These are phyloP conservation scores for Aspergillus olivimuriae DNA, from an alignment of 495 filamentous ascomycete species.

Conservation along the genomic window DNA sequence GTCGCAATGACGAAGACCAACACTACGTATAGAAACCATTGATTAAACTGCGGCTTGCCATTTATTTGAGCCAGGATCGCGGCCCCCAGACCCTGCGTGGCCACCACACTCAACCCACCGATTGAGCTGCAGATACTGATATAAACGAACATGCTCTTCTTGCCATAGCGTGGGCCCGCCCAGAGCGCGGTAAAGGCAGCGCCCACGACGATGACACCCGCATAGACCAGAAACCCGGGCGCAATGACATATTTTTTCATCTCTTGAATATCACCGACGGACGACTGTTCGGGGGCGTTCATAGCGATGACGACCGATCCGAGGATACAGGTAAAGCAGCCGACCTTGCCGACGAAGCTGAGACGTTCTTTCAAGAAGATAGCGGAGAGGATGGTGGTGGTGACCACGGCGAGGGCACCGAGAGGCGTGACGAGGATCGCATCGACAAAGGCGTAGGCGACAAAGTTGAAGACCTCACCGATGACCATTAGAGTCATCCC, in stretches of 20 bases:
- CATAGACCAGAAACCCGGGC: slow-evolving; percentile 80
- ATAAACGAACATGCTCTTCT: slow-evolving; percentile 96
- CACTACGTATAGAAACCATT: slow-evolving; percentile 94
- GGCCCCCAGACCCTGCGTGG: slow-evolving; percentile 87
- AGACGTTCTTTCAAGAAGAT: slow-evolving; percentile 95
- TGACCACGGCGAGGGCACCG: slow-evolving; percentile 90
- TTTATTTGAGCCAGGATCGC: slow-evolving; percentile 82
- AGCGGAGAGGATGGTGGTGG: slow-evolving; percentile 86
- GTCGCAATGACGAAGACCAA: slow-evolving; percentile 86
- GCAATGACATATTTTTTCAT: slow-evolving; percentile 85
- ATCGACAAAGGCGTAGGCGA: slow-evolving; percentile 94
- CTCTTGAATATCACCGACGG: slow-evolving; percentile 82
- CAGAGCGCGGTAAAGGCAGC: slow-evolving; percentile 69
- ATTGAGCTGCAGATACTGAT: slow-evolving; percentile 92
- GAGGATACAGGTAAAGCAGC: slow-evolving; percentile 91
- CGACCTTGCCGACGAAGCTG: slow-evolving; percentile 92
- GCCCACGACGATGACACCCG: slow-evolving; percentile 75
- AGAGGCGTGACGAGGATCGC: slow-evolving; percentile 93
- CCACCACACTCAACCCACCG: slow-evolving; percentile 90
- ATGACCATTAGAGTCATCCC: slow-evolving; percentile 98
- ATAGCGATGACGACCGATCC: slow-evolving; percentile 89
- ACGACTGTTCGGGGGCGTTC: slow-evolving; percentile 83
- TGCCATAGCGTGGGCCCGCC: slow-evolving; percentile 85
- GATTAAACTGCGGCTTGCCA: slow-evolving; percentile 82
- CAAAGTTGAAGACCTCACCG: slow-evolving; percentile 96